These are phyloP conservation scores for Grammothele lineata DNA, from an alignment of 768 basidiomycete species.

Conservation along the genomic window DNA sequence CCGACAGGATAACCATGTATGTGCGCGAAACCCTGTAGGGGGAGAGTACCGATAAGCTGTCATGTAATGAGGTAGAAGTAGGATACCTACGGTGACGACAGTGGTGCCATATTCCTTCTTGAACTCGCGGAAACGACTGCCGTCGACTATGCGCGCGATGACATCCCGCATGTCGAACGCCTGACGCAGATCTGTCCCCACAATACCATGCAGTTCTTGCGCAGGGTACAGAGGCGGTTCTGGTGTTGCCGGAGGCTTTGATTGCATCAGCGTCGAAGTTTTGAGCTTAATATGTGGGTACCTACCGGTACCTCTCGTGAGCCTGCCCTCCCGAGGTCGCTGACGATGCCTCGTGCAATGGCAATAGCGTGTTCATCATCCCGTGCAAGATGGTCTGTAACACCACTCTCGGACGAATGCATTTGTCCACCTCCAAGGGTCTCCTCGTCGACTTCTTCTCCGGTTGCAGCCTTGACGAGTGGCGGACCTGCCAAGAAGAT, in stretches of 20 bases:
- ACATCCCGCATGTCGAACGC: slow-evolving; percentile 93
- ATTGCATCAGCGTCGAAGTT: not conserved
- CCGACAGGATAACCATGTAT: slow-evolving; percentile 89
- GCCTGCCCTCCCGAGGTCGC: slow-evolving; percentile 70
- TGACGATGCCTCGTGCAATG: slow-evolving; percentile 71
- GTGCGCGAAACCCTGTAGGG: slow-evolving; percentile 72
- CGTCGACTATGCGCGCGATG: slow-evolving; percentile 87
- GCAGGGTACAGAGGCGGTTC: slow-evolving; percentile 78
- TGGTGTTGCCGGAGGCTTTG: slow-evolving; percentile 50
- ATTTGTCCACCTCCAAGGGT: slow-evolving; percentile 86
- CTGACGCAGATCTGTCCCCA: slow-evolving; percentile 85
- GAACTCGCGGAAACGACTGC: slow-evolving; percentile 90
- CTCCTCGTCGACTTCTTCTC: slow-evolving; percentile 90
- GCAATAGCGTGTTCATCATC: slow-evolving; percentile 84
- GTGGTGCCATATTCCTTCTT: slow-evolving; percentile 94
- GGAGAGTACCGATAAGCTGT: too few species aligned
- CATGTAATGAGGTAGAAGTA: too few species aligned
- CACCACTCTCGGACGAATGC: slow-evolving; percentile 90
- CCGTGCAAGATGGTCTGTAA: slow-evolving; percentile 82
- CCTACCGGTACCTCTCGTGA: slow-evolving; percentile 47
- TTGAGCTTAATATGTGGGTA: too few species aligned
- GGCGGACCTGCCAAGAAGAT: slow-evolving; percentile 96
- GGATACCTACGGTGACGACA: slow-evolving; percentile 78
- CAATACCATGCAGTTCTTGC: slow-evolving; percentile 84
- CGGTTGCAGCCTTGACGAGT: slow-evolving; percentile 91